Evolutionary conservation across 257 asterid species (phyloP), one percentile per base, ranked within the genome.

Genomic region (Salvia miltiorrhiza): DNA sequence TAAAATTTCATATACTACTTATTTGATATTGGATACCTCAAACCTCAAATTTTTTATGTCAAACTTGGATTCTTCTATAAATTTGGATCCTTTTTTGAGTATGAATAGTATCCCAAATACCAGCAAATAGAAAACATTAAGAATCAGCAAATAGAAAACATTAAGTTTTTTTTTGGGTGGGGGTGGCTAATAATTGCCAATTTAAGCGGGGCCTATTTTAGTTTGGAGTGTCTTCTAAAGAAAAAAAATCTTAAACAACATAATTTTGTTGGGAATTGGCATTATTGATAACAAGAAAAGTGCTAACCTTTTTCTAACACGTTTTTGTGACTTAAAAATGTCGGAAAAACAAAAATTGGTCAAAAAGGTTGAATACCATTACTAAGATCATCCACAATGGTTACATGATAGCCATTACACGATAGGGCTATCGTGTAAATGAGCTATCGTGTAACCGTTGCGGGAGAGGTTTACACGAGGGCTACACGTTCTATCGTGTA

Each of bases 181-280:
- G n/a, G n/a, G n/a, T n/a, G n/a, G n/a, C 6, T 9, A 50, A 19
- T 9, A 16, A 47, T 4, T 54, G 54, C 7, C 44, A 33, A 16
- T 60, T 71, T 48, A 47, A 45, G 69, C 48, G 69, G 70, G 64
- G 3, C 64, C 24, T 23, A 39, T 20, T 49, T 62, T 11, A 32
- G 7, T 61, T 63, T 52, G 65, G 71, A 28, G 59, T 64, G 7
- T 49, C 56, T 64, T 28, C 9, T 12, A 63, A 48, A 24, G 23
- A 17, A 17, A 30, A 72, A 28, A 30, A 7, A 35, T 73, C 39
- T 37, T 30, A 8, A 56, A 64, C 77, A 37, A 9, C 19, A 54
- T 73, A 20, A 64, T 73, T 40, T 28, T 30, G 72, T 28, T 24
- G 49, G 44, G 57, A 54, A 8, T 37, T 35, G 24, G 32, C 62